Evolutionary conservation across 495 filamentous ascomycete genomes (phyloP), one percentile per base, ranked within the genome.

Genomic region (Physcia stellaris): DNA sequence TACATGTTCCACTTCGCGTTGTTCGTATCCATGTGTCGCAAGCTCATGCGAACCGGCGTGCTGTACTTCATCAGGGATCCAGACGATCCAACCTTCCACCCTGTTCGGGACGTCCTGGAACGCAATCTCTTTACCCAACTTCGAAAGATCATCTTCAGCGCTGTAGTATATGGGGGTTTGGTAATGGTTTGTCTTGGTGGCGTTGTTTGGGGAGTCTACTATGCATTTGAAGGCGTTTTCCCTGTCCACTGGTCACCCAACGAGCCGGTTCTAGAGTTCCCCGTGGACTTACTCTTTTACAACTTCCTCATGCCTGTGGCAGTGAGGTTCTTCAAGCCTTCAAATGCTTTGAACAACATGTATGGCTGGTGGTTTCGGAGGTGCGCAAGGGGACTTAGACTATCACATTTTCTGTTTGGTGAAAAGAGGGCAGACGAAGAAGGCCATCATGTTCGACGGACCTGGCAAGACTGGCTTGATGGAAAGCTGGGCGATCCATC

Each of bases 1-100:
- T 99, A 99, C 59, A 99, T 99, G 90, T 99, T 99, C 58, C 90
- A 99, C 54, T 99, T 99, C 55, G 90, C 90, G 16, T 67, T 96
- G 11, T 99, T 99, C 54, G 90, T 99, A 31, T 86, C 87, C 29
- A 96, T 99, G 90, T 99, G 90, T 59, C 77, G 90, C 35, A 95
- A 94, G 63, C 94, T 96, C 37, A 79, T 99, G 79, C 75, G 90
- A 43, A 79, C 67, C 35, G 90, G 90, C 28, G 90, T 96, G 32
- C 69, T 99, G 38, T 95, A 94, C 63, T 99, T 99, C 59, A 96
- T 99, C 48, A 81, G 90, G 30, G 90, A 99, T 59, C 90, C 90
- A 10, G 92, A 99, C 61, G 90, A 99, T 56, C 90, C 90, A 24
- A 95, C 86, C 12, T 96, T 99, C 56, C 90, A 99, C 54, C 90